Conservation (phyloP, 2,329 filamentous ascomycete species). For the Fusarium dimerum region DNA sequence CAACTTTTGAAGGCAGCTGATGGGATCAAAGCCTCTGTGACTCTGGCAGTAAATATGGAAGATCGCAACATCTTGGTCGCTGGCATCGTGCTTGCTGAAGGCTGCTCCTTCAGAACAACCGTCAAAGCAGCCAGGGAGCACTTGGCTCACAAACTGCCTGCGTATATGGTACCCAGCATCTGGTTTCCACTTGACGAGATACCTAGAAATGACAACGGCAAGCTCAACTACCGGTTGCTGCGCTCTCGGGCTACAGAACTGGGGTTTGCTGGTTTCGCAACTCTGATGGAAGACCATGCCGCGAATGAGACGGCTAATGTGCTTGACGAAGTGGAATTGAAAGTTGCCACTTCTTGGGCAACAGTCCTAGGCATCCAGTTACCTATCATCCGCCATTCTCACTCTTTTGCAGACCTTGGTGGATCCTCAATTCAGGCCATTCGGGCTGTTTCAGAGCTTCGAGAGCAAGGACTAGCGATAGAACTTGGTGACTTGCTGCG, state of each 20-base stretch:
- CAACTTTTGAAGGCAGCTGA: not conserved
- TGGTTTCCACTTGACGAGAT: slow-evolving; percentile 22
- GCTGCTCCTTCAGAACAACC: not conserved
- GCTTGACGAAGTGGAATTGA: slow-evolving; percentile 4
- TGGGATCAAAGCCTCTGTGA: not conserved
- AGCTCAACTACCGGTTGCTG: slow-evolving; percentile 17
- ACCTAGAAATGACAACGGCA: slow-evolving; percentile 27
- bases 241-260: slow-evolving; percentile 1
- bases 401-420: slow-evolving; percentile 8
- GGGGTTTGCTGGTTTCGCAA: not conserved
- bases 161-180: slow-evolving; percentile 27
- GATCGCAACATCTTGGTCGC: not conserved
- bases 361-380: not conserved
- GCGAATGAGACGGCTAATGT: not conserved
- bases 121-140: slow-evolving; percentile 3
- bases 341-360: slow-evolving; percentile 1
- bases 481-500: slow-evolving; percentile 5
- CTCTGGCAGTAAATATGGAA: slow-evolving; percentile 7
- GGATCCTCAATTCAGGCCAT: slow-evolving; percentile 14
- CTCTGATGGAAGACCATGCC: slow-evolving; percentile 1
- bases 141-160: slow-evolving; percentile 9
- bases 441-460: slow-evolving; percentile 2
- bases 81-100: not conserved
- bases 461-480: slow-evolving; percentile 1
- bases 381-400: not conserved